phyloP scores from a whole-genome alignment of 345 rosid species.

The Geranium rotundifolium region DNA sequence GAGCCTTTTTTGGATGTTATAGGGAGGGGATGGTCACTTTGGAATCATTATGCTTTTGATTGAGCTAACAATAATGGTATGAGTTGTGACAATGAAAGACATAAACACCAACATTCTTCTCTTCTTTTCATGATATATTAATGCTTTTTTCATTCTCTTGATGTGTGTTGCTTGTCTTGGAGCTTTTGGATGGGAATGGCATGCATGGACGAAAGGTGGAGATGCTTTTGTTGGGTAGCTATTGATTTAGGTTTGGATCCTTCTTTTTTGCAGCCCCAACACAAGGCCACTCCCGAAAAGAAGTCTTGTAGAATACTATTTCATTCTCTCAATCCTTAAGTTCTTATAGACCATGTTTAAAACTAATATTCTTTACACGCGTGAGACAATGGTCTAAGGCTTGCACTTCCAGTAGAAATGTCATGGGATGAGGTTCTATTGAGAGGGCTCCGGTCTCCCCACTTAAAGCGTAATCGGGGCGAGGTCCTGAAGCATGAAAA shows the following conservation, averaged over 20 bases:
- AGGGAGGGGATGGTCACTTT: too few relatives aligned
- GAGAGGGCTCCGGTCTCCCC: too few relatives aligned
- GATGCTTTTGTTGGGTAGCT: conserved; percentile 29
- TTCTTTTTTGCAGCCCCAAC: conserved; percentile 31
- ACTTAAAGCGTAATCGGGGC: too few relatives aligned
- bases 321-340: too few relatives aligned
- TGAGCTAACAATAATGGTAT: conserved; percentile 17
- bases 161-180: conserved; percentile 25
- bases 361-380: too few relatives aligned
- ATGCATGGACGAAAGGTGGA: conserved; percentile 61
- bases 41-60: conserved; percentile 16
- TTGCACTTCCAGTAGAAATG: too few relatives aligned
- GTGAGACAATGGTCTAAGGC: too few relatives aligned
- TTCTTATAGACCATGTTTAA: too few relatives aligned
- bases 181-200: conserved; percentile 56
- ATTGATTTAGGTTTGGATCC: conserved; percentile 25
- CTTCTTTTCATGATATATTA: conserved; percentile 16
- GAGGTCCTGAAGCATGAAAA: too few relatives aligned
- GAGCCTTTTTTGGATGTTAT: conserved; percentile 11
- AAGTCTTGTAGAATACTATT: too few relatives aligned
- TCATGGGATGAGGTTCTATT: too few relatives aligned
- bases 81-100: conserved; percentile 26
- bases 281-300: neutral
- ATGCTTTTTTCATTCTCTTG: conserved; percentile 13
- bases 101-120: conserved; percentile 27